Conservation (phyloP, 169 alveolate species). For the Plasmodium gaboni region DNA sequence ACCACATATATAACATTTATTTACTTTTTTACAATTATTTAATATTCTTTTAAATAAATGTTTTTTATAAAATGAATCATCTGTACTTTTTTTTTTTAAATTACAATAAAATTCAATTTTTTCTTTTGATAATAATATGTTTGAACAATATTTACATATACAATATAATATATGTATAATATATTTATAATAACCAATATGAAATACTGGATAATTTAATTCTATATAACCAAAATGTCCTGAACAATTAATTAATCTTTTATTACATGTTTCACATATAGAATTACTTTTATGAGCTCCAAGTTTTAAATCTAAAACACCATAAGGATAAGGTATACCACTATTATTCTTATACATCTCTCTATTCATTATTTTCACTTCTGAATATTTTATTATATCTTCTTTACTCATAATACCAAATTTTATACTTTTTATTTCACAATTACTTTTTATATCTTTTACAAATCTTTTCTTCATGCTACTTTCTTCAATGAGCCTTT, state of each 20-base stretch:
- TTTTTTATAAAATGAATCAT: conserved; percentile 85
- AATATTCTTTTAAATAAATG: conserved; percentile 86
- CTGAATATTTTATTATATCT: conserved; percentile 85
- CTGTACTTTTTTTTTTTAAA: conserved; percentile 80
- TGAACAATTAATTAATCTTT: conserved; percentile 93
- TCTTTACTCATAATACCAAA: conserved; percentile 88
- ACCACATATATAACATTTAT: conserved; percentile 88
- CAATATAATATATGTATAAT: conserved; percentile 91
- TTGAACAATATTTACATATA: conserved; percentile 95
- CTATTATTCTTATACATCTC: conserved; percentile 85
- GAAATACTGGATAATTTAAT: conserved; percentile 97
- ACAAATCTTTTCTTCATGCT: conserved; percentile 52
- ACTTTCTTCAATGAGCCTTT: neutral
- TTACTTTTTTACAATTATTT: conserved; percentile 88
- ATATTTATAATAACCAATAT: conserved; percentile 97
- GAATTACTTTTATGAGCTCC: conserved; percentile 82
- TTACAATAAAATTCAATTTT: conserved; percentile 84
- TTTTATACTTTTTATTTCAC: conserved; percentile 85
- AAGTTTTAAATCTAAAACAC: conserved; percentile 87
- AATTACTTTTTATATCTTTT: conserved; percentile 39
- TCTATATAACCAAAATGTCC: conserved; percentile 98
- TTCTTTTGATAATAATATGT: conserved; percentile 88
- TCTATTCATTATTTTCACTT: conserved; percentile 83
- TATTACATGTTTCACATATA: conserved; percentile 93
- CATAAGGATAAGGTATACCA: conserved; percentile 86